Percentiles rank a stretch among this genome's conserved stretches.
Evolutionary conservation across 129 eudicot species (phyloP).

Genomic region (Flaveria sonorensis): DNA sequence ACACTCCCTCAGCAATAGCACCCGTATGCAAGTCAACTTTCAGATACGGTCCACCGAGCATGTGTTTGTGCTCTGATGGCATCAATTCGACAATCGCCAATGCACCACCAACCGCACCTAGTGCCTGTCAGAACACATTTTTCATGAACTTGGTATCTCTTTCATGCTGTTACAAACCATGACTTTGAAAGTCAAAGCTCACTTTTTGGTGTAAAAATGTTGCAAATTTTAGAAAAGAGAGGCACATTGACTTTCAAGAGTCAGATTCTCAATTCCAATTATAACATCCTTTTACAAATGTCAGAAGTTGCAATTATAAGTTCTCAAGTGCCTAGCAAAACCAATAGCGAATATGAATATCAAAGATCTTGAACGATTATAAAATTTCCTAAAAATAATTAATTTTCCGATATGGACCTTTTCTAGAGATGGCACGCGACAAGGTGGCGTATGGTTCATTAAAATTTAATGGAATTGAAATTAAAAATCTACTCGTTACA

Average conservation of each 20-base stretch:
- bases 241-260: neutral
- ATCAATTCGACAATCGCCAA: conserved; percentile 69
- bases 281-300: neutral
- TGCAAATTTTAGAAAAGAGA: neutral
- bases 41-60: conserved; percentile 79
- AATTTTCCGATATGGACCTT: no score
- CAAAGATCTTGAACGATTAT: no score
- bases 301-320: neutral
- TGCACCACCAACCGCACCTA: conserved; percentile 86
- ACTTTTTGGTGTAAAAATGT: conserved; percentile 13
- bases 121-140: conserved; percentile 51
- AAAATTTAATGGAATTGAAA: no score
- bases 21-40: conserved; percentile 91
- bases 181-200: conserved; percentile 13
- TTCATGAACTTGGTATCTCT: neutral
- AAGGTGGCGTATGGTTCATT: no score
- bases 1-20: conserved; percentile 79
- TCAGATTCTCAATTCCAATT: neutral
- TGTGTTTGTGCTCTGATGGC: conserved; percentile 68
- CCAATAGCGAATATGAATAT: neutral
- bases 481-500: no score
- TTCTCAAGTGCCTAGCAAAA: neutral
- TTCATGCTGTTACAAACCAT: neutral
- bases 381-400: no score
- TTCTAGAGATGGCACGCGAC: no score